phyloP scores from a whole-genome alignment of 73 alveolate species.

The Paraurostyla sp. region DNA sequence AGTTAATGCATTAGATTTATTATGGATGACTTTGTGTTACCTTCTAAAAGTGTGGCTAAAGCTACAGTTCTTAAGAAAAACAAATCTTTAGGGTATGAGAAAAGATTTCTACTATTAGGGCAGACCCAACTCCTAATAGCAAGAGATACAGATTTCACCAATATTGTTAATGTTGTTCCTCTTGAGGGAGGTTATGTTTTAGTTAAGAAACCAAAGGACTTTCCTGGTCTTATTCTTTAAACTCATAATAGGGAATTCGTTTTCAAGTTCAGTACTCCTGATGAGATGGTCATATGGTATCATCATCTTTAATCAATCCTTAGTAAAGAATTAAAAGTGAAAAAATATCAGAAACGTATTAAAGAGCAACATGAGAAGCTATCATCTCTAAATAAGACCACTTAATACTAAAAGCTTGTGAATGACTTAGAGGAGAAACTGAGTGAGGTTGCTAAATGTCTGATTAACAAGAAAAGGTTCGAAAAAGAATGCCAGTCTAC shows the following conservation, averaged over 20 bases:
- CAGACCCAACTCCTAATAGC: conserved; percentile 56
- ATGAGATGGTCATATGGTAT: conserved; percentile 51
- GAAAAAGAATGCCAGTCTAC: background rate
- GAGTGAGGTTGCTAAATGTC: background rate
- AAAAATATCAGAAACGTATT: conserved; percentile 31
- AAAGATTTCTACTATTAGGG: conserved; percentile 60
- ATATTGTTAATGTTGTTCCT: conserved; percentile 64
- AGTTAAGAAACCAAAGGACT: conserved; percentile 52
- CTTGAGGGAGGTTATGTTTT: conserved; percentile 63
- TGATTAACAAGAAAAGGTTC: background rate
- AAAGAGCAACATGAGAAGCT: conserved; percentile 41
- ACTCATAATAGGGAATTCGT: conserved; percentile 25
- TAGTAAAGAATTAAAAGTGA: conserved; percentile 35
- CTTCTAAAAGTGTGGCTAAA: conserved; percentile 55
- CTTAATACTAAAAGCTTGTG: conserved; percentile 4
- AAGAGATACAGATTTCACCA: conserved; percentile 53
- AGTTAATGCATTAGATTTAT: background rate
- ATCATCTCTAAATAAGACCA: background rate
- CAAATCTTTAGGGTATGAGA: conserved; percentile 58
- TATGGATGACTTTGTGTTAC: conserved; percentile 62
- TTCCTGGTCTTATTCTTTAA: conserved; percentile 9
- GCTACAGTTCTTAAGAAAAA: conserved; percentile 59
- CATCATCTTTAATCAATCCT: background rate
- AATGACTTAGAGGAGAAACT: conserved; percentile 39
- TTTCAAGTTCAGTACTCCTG: background rate